Evolutionary conservation across 1,284 basidiomycete species (phyloP), one percentile per base, ranked within the genome.

Genomic region (Malassezia dermatis): DNA sequence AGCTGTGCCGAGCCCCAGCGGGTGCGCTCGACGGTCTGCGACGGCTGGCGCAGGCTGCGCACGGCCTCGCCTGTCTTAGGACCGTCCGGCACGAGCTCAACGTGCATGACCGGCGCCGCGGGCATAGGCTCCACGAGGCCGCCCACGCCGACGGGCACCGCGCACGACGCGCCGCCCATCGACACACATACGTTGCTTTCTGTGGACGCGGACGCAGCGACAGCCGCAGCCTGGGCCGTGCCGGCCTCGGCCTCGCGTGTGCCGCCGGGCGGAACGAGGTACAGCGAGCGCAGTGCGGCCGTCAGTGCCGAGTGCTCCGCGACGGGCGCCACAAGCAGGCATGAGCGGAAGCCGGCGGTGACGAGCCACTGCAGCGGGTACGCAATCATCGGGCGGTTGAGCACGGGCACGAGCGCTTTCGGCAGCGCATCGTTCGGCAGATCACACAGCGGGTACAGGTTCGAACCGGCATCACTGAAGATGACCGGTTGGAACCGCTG

Each of bases 361-460:
- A 69, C 56, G 37, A 74, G 56, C 51, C 64, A 64, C 57, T 74
- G 71, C 19, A 74, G 56, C 8, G 67, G 62, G 44, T 62, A 71
- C 17, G 71, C 65, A 21, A 73, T 60, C 60, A 72, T 61, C 19
- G 71, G 71, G n/a, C 68, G 48, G 51, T 72, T 74, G 26, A 65
- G 56, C n/a, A 74, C 51, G 10, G 71, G 71, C 1, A 74, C 63
- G 53, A 71, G 61, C n/a, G 68, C 70, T 53, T 72, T 69, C 19
- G 69, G 67, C 11, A 70, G 51, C 39, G 43, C 15, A 13, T 44
- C 54, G 11, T 48, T 37, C 26, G 56, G 52, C 27, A 56, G 59
- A 47, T 63, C 57, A 30, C 67, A 71, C 13, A 73, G 59, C 11
- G 71, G 69, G 42, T 72, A 73, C n/a, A 71, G 52, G 30, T 66